Percentiles rank a stretch among this genome's conserved stretches.
Evolutionary conservation across 192 early-diverging fungal genomes (phyloP).

Genomic region (Coemansia sp.): DNA sequence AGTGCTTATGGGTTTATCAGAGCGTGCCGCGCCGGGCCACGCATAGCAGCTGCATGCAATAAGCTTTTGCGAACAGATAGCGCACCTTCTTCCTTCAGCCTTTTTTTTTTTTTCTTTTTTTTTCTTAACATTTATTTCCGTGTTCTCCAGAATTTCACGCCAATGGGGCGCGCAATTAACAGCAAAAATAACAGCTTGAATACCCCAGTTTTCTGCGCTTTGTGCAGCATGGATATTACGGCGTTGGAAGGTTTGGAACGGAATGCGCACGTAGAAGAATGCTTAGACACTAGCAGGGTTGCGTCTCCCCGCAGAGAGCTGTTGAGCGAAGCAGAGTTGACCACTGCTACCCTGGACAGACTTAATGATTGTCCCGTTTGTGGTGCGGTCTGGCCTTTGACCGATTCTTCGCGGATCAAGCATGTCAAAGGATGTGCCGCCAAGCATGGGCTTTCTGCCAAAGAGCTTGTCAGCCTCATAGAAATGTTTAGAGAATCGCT

Average conservation of each 20-base stretch:
- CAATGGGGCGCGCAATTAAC: neutral
- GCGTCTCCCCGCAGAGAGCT: neutral
- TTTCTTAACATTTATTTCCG: neutral
- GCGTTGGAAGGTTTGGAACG: constrained; percentile 16
- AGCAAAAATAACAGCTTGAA: neutral
- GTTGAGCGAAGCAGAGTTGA: too few species aligned
- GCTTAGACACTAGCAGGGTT: constrained; percentile 13
- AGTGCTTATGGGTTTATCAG: neutral
- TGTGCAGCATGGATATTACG: constrained; percentile 31
- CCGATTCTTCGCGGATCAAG: constrained; percentile 3
- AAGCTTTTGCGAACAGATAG: neutral
- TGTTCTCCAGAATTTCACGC: neutral
- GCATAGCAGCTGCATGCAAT: neutral
- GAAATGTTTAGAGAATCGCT: constrained; percentile 38
- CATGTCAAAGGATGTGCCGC: constrained; percentile 29
- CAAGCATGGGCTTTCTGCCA: constrained; percentile 17
- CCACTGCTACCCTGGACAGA: constrained; percentile 13
- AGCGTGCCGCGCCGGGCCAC: neutral
- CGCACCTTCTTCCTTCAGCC: neutral
- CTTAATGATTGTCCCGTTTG: constrained; percentile 38
- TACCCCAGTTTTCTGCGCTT: constrained; percentile 16
- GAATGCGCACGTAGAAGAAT: constrained; percentile 28
- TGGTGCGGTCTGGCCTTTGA: constrained; percentile 18
- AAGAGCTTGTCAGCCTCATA: constrained; percentile 18
- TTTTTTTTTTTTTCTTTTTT: neutral